Evolutionary conservation across 768 basidiomycete genomes (phyloP).

Genomic region (Auriscalpium vulgare): DNA sequence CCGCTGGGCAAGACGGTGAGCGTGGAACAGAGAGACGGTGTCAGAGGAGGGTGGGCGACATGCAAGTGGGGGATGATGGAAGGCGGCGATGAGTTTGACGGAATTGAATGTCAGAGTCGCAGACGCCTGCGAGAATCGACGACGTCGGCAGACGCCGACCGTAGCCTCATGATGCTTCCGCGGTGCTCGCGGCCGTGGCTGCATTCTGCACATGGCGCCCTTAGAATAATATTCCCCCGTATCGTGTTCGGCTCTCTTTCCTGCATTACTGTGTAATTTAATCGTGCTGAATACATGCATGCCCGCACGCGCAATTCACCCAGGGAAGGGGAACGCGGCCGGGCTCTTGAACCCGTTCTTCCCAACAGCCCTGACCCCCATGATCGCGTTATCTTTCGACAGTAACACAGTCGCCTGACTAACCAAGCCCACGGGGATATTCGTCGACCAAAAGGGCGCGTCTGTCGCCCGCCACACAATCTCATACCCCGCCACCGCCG

Average conservation of each 20-base stretch:
- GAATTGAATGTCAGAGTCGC: too few relatives aligned
- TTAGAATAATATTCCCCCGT: too few relatives aligned
- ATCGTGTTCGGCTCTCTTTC: too few relatives aligned
- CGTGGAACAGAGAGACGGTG: not conserved
- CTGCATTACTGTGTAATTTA: too few relatives aligned
- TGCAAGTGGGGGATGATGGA: not conserved
- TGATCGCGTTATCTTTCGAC: conserved; percentile 45
- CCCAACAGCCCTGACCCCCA: conserved; percentile 41
- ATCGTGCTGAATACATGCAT: too few relatives aligned
- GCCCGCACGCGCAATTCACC: too few relatives aligned
- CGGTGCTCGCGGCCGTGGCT: too few relatives aligned
- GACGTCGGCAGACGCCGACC: too few relatives aligned
- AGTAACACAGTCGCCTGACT: conserved; percentile 32
- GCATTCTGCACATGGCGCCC: too few relatives aligned
- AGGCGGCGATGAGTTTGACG: too few relatives aligned
- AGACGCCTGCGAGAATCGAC: too few relatives aligned
- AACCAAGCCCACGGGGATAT: conserved; percentile 40
- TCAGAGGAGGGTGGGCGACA: not conserved
- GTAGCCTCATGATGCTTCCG: too few relatives aligned
- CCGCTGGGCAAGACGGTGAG: not conserved
- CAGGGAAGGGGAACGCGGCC: conserved; percentile 27
- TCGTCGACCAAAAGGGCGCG: conserved; percentile 35
- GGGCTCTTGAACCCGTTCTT: conserved; percentile 45
- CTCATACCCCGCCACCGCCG: conserved; percentile 37
- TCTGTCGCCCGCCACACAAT: conserved; percentile 44